A percentile compares a stretch with the other conserved stretches of the same genome.
These are phyloP conservation scores for Solanum chilense DNA, from an alignment of 257 asterid genomes.

Conservation along the genomic window DNA sequence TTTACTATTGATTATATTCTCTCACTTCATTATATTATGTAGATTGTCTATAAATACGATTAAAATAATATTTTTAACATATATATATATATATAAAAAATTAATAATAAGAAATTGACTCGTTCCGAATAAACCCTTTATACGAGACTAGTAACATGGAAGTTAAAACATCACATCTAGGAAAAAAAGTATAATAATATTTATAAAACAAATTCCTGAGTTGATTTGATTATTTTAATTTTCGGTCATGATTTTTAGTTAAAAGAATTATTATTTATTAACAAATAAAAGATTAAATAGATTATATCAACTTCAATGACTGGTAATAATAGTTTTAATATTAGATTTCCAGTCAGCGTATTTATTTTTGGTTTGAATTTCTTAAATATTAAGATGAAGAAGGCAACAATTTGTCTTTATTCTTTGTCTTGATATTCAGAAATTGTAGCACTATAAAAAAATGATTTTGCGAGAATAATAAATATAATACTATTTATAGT, in stretches of 20 bases:
- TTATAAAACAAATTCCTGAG: neutral
- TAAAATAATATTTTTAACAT: no score
- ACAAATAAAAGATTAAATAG: neutral
- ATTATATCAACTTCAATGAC: neutral
- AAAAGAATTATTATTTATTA: neutral
- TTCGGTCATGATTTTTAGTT: neutral
- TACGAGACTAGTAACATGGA: neutral
- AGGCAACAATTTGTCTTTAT: conserved; percentile 10
- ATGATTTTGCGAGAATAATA: no score
- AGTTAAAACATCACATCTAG: neutral
- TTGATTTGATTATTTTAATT: neutral
- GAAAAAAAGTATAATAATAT: neutral
- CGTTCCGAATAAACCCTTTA: no score
- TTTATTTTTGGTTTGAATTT: neutral
- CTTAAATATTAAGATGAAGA: neutral
- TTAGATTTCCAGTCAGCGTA: neutral
- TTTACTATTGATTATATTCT: neutral
- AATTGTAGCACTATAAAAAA: neutral
- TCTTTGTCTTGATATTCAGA: neutral
- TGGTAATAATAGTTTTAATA: neutral
- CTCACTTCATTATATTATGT: neutral
- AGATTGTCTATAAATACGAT: no score
- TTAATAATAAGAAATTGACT: no score
- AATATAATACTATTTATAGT: no score
- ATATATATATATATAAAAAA: no score